phyloP scores from a whole-genome alignment of 164 flowering plant genomes.

The Umbellularia californica region DNA sequence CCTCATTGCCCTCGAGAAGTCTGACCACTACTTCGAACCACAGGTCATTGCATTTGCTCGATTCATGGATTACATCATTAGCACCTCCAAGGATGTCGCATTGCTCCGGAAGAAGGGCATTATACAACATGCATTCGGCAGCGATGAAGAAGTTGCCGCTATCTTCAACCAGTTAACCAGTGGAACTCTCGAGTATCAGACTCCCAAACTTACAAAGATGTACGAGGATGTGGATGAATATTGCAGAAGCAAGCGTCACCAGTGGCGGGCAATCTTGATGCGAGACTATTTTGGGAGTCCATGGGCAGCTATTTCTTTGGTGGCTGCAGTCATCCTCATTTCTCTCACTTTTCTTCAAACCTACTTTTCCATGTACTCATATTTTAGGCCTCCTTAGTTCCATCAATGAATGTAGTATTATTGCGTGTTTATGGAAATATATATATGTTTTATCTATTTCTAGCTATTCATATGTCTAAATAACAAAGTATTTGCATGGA shows the following conservation, averaged over 20 bases:
- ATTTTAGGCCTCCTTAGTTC: not conserved
- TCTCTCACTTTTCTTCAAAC: conserved; percentile 5
- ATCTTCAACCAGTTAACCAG: conserved; percentile 6
- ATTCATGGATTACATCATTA: not conserved
- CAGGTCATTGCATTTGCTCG: not conserved
- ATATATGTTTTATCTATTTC: too few species aligned
- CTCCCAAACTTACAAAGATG: not conserved
- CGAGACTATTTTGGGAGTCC: conserved; percentile 11
- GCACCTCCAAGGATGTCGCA: not conserved
- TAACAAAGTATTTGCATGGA: too few species aligned
- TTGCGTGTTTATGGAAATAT: too few species aligned
- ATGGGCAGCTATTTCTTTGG: conserved; percentile 8
- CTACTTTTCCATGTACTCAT: not conserved
- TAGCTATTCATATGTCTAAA: too few species aligned
- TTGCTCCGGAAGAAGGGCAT: not conserved
- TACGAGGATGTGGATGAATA: conserved; percentile 4
- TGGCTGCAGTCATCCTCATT: conserved; percentile 8
- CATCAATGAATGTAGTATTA: too few species aligned
- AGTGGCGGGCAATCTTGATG: conserved; percentile 3
- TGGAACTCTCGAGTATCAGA: not conserved
- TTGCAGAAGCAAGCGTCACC: not conserved
- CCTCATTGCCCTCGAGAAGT: conserved; percentile 25
- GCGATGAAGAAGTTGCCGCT: conserved; percentile 4
- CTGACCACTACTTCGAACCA: not conserved
- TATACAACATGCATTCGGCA: not conserved